A percentile compares a stretch with the other conserved stretches of the same genome.
Conservation (phyloP, 495 filamentous ascomycete species). For the Friedmanniomyces endolithicus region DNA sequence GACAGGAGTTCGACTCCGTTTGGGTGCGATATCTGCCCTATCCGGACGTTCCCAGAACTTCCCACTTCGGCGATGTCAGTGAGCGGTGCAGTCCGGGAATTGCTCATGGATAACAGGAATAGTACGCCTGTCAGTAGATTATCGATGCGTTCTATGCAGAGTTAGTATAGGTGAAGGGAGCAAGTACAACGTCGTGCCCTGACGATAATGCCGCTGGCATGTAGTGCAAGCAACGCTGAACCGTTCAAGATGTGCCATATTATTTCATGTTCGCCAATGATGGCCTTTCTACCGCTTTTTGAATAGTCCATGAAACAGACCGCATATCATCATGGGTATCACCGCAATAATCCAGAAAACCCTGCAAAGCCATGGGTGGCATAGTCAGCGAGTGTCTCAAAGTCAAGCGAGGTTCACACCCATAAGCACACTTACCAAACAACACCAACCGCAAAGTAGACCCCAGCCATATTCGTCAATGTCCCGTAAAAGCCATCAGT, state of each 20-base stretch:
- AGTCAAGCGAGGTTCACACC: not conserved
- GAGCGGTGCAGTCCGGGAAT: too few species aligned
- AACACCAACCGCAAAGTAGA: constrained; percentile 19
- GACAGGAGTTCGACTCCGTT: too few species aligned
- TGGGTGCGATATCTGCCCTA: not conserved
- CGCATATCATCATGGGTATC: constrained; percentile 17
- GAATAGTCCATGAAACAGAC: constrained; percentile 12
- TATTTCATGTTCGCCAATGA: too few species aligned
- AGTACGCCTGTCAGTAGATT: too few species aligned
- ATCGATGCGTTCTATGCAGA: not conserved
- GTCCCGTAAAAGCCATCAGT: constrained; percentile 11
- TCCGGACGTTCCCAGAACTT: not conserved
- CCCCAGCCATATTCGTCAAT: constrained; percentile 8
- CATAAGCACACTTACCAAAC: constrained; percentile 7
- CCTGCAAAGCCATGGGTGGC: not conserved
- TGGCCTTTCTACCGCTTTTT: not conserved
- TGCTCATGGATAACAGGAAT: too few species aligned
- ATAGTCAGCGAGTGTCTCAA: not conserved
- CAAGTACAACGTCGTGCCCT: not conserved
- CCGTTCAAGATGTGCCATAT: too few species aligned
- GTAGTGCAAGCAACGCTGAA: not conserved
- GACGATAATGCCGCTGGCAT: not conserved
- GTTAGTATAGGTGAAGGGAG: not conserved
- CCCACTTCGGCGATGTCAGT: too few species aligned
- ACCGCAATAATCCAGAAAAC: constrained; percentile 22